These are phyloP conservation scores for Viridothelium virens DNA, from an alignment of 495 filamentous ascomycete genomes.

Conservation along the genomic window DNA sequence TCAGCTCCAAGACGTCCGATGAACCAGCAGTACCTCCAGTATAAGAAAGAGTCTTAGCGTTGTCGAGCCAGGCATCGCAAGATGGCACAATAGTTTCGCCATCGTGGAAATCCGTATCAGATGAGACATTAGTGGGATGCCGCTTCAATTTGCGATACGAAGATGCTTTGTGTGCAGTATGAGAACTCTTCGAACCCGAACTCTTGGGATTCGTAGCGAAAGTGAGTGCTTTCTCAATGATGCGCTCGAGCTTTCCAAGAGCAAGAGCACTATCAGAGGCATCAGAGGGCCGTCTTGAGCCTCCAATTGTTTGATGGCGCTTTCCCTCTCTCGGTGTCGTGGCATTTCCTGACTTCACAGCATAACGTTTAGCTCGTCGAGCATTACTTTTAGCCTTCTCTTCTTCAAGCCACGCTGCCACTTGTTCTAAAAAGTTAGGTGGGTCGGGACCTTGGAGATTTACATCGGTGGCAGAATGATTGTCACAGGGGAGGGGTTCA, in stretches of 20 bases:
- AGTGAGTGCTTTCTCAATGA: constrained; percentile 29
- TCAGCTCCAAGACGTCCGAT: constrained; percentile 28
- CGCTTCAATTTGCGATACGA: constrained; percentile 29
- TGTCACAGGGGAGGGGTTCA: background rate
- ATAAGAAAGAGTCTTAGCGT: constrained; percentile 77
- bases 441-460: constrained; percentile 3
- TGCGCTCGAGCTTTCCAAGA: constrained; percentile 32
- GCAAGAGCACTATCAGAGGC: constrained; percentile 29
- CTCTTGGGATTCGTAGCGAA: constrained; percentile 24
- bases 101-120: constrained; percentile 70
- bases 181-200: background rate
- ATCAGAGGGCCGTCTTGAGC: constrained; percentile 21
- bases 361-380: constrained; percentile 38
- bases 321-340: constrained; percentile 16
- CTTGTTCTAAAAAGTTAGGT: constrained; percentile 55
- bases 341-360: constrained; percentile 21
- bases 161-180: constrained; percentile 6
- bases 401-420: constrained; percentile 69
- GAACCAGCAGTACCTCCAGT: constrained; percentile 51
- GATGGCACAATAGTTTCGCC: constrained; percentile 62
- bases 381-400: constrained; percentile 60
- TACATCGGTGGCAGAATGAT: background rate
- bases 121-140: constrained; percentile 43
- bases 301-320: constrained; percentile 24
- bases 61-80: constrained; percentile 76